Conservation (phyloP, 495 filamentous ascomycete genomes). For the Sabuloglossum arenarium region DNA sequence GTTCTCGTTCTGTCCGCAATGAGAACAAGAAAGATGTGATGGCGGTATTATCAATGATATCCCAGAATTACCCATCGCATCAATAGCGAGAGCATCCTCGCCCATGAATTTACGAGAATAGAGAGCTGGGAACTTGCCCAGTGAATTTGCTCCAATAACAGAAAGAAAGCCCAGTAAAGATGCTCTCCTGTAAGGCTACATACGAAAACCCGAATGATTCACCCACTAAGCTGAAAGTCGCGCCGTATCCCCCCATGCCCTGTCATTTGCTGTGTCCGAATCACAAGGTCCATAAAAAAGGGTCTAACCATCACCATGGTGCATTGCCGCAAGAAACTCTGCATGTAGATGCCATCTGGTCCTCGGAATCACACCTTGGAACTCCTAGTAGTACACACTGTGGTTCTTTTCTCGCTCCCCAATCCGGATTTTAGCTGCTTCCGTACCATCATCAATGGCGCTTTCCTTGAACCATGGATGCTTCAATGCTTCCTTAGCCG, state of each 20-base stretch:
- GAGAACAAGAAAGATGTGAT: not conserved
- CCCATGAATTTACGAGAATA: not conserved
- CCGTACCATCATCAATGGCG: slow-evolving; percentile 75
- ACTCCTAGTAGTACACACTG: not conserved
- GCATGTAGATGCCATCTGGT: not conserved
- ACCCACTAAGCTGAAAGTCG: not conserved
- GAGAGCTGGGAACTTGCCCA: not conserved
- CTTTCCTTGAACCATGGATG: slow-evolving; percentile 89
- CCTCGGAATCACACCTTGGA: not conserved
- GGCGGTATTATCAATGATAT: not conserved
- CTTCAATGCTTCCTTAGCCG: slow-evolving; percentile 72
- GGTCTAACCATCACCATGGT: not conserved
- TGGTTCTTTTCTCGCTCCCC: slow-evolving; percentile 16
- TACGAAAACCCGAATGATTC: not conserved
- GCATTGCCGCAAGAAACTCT: not conserved
- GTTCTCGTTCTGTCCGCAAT: not conserved
- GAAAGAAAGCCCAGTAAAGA: not conserved
- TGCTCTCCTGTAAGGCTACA: not conserved
- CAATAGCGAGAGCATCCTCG: not conserved
- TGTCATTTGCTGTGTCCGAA: not conserved
- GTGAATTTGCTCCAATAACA: not conserved
- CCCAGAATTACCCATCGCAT: not conserved
- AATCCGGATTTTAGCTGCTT: slow-evolving; percentile 55
- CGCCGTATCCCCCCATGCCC: slow-evolving; percentile 1
- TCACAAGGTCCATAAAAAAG: not conserved